Percentiles rank a stretch among this genome's conserved stretches.
Evolutionary conservation across 1,139 yeast species (phyloP).

Genomic region (Pichia norvegensis): DNA sequence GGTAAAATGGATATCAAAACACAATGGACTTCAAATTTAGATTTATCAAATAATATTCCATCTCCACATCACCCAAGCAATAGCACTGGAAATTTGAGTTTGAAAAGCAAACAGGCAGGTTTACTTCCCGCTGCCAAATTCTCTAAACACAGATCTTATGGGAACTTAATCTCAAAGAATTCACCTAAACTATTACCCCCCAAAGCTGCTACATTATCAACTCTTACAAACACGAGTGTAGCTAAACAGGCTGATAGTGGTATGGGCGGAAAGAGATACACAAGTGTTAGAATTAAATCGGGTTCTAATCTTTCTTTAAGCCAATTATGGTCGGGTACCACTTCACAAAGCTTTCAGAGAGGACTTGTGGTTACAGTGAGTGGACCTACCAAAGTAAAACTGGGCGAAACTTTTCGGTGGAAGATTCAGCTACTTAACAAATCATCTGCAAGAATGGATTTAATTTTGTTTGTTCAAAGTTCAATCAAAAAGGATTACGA

Average conservation of each 20-base stretch:
- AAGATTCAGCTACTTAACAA: conserved; percentile 61
- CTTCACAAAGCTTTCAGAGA: conserved; percentile 11
- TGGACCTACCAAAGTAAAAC: conserved; percentile 52
- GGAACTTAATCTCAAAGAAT: conserved; percentile 1
- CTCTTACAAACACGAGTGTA: background rate
- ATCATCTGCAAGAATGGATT: conserved; percentile 37
- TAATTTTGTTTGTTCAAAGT: conserved; percentile 30
- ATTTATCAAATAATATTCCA: conserved; percentile 30
- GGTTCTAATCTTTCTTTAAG: conserved; percentile 33
- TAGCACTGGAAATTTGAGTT: background rate
- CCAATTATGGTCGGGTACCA: conserved; percentile 11
- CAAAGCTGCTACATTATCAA: background rate
- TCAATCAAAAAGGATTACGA: conserved; percentile 29
- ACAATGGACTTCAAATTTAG: conserved; percentile 55
- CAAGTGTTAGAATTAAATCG: conserved; percentile 26
- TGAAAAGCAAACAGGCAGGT: conserved; percentile 20
- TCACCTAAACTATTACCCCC: conserved; percentile 7
- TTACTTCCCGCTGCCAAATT: conserved; percentile 16
- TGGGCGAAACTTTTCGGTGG: conserved; percentile 61
- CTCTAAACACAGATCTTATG: conserved; percentile 11
- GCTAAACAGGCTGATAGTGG: conserved; percentile 5
- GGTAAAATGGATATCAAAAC: conserved; percentile 36
- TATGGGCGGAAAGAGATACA: conserved; percentile 14
- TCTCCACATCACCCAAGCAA: background rate
- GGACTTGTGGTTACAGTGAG: conserved; percentile 54